These are phyloP conservation scores for Capsella bursapastoris DNA, from an alignment of 345 rosid species.

Conservation along the genomic window DNA sequence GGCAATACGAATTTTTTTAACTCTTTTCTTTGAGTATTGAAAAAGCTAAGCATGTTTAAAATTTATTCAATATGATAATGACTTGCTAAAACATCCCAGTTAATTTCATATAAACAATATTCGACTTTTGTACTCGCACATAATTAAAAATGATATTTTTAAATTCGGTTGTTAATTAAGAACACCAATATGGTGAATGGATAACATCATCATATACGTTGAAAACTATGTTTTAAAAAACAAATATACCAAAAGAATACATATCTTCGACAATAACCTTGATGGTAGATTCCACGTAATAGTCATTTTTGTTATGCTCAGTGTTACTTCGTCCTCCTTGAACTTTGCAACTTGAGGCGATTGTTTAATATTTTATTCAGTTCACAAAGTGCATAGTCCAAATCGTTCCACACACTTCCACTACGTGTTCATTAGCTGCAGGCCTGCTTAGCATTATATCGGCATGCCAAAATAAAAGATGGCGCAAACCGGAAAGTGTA, in stretches of 20 bases:
- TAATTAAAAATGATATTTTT: not conserved
- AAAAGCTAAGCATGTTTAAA: not conserved
- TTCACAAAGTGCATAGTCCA: constrained; percentile 34
- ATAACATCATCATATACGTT: not conserved
- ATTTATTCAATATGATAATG: not conserved
- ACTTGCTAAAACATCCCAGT: not conserved
- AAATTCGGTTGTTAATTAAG: not conserved
- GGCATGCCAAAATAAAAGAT: constrained; percentile 30
- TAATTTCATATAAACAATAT: not conserved
- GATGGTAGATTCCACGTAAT: constrained; percentile 29
- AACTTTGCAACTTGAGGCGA: not conserved
- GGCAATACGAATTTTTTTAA: no score
- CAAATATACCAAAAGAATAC: constrained; percentile 11
- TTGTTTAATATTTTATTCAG: not conserved
- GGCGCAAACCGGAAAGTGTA: not conserved
- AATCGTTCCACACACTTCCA: constrained; percentile 25
- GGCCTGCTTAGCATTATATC: constrained; percentile 11
- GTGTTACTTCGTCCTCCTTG: constrained; percentile 32
- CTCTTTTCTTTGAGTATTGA: no score
- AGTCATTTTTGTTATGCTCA: constrained; percentile 1
- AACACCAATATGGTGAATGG: constrained; percentile 2
- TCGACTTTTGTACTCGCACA: not conserved
- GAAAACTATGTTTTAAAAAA: not conserved
- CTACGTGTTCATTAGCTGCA: not conserved
- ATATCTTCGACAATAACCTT: not conserved